Evolutionary conservation across 768 basidiomycete species (phyloP).

Genomic region (Cystobasidium tubakii): DNA sequence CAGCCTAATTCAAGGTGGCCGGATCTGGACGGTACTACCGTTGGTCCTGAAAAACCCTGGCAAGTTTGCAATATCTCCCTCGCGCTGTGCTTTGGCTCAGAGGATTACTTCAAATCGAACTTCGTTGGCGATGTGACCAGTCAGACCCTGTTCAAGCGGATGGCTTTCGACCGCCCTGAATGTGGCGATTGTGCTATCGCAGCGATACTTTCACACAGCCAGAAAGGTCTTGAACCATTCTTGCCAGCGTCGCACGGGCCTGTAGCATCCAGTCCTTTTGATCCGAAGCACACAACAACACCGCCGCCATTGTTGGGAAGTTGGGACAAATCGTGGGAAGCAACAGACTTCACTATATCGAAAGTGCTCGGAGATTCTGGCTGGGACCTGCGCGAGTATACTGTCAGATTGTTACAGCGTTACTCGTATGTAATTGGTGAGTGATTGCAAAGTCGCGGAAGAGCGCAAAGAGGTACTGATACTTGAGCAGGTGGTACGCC

Average conservation of each 20-base stretch:
- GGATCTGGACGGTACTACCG: not conserved
- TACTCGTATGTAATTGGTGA: slow-evolving; percentile 23
- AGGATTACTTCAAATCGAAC: slow-evolving; percentile 17
- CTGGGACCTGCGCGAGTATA: slow-evolving; percentile 3
- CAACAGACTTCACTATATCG: not conserved
- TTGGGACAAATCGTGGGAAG: slow-evolving; percentile 9
- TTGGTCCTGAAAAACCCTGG: not conserved
- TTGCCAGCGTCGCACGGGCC: slow-evolving; percentile 44
- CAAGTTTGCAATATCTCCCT: slow-evolving; percentile 44
- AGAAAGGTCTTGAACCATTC: slow-evolving; percentile 50
- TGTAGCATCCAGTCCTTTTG: not conserved
- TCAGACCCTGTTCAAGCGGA: slow-evolving; percentile 48
- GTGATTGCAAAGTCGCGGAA: not conserved
- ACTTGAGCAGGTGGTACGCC: not conserved
- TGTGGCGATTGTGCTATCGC: slow-evolving; percentile 52
- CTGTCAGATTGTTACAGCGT: slow-evolving; percentile 5
- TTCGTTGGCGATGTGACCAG: slow-evolving; percentile 39
- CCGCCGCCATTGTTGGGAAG: slow-evolving; percentile 6
- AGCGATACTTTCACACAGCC: slow-evolving; percentile 48
- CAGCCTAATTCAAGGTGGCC: not conserved
- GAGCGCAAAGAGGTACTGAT: no score
- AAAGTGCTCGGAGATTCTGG: not conserved
- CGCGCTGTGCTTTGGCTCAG: slow-evolving; percentile 43
- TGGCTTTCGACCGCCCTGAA: slow-evolving; percentile 48
- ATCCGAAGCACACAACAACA: not conserved